Base-by-base conservation (phyloP, 495 filamentous ascomycete species). In the Penicillium waksmanii region DNA sequence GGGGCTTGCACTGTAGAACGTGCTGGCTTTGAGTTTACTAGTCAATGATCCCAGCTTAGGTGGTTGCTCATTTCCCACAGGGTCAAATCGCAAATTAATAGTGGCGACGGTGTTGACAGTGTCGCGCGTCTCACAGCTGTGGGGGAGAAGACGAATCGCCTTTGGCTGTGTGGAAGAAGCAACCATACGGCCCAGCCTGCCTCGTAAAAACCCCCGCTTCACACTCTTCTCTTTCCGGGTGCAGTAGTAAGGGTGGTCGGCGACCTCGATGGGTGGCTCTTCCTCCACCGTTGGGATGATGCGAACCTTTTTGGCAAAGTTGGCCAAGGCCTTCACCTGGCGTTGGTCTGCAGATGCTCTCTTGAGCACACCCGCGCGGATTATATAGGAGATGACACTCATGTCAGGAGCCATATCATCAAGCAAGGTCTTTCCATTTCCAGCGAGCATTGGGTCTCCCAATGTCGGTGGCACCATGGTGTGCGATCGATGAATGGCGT, bases 371-470 rank as follows among this genome's bases (percentile, higher is more conserved):
- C 77, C 80, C 3, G 81, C 89, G 57, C 86, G 87, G 66, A 98
- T 77, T 12, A 73, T 73, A 71, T 98, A 98, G 23, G 84, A 74
- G 46, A 98, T 82, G 34, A 80, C 83, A 23, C 82, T 77, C 95
- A 97, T 97, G 9, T 87, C 78, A 1, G 95, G 94, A 1, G 91
- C 73, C 73, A 95, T 80, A 66, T 98, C 96, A 66, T 97, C 90
- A n/a, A 85, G 67, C 19, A 84, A 66, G 3, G 70, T 64, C 40
- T 74, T 80, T 12, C 81, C 82, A 51, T 78, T 66, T 34, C 79
- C 79, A 10, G 82, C 74, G 8, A 80, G 57, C 67, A 84, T 79
- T 27, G 85, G 83, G 58, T 92, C 87, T 25, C 94, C 94, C 52
- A 97, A 69, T 13, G 84, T 91, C 3, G 95, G 94, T 0, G 93